These are phyloP conservation scores for Cryphonectria radicalis DNA, from an alignment of 2,329 filamentous ascomycete genomes.

Conservation along the genomic window DNA sequence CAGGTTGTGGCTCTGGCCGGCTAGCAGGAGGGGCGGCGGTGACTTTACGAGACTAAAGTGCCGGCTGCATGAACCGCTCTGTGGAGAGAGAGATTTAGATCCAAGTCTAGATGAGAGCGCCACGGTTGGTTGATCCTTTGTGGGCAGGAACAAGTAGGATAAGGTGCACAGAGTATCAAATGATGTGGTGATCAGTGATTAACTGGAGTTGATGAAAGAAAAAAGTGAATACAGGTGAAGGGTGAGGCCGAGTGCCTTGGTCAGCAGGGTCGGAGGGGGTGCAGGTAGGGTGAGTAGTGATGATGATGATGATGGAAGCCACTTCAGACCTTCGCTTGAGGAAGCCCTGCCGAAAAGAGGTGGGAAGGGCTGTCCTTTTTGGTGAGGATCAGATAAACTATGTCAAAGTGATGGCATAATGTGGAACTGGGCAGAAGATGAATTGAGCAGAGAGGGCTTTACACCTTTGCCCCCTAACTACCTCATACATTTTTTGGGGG, in stretches of 20 bases:
- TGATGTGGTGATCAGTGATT: background rate
- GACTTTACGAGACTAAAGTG: background rate
- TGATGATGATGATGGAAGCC: slow-evolving; percentile 7
- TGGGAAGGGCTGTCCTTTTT: slow-evolving; percentile 4
- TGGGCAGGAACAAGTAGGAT: background rate
- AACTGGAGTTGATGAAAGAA: background rate
- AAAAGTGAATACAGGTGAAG: background rate
- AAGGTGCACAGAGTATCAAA: background rate
- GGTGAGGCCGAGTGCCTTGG: background rate
- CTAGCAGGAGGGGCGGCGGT: slow-evolving; percentile 26
- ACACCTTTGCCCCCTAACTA: slow-evolving; percentile 2
- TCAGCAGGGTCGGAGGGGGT: background rate
- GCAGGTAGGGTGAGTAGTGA: background rate
- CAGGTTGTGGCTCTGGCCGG: slow-evolving; percentile 21
- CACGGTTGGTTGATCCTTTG: slow-evolving; percentile 11
- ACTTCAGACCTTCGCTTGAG: background rate
- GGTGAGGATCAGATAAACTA: slow-evolving; percentile 12
- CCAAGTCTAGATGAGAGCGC: slow-evolving; percentile 20
- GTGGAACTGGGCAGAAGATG: background rate
- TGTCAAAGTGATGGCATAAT: slow-evolving; percentile 7
- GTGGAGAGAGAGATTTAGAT: slow-evolving; percentile 1
- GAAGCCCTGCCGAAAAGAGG: background rate
- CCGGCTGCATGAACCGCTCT: slow-evolving; percentile 19
- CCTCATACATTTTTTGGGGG: background rate
- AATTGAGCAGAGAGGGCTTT: background rate